These are phyloP conservation scores for Liriodendron chinense DNA, from an alignment of 164 flowering plant species.

Conservation along the genomic window DNA sequence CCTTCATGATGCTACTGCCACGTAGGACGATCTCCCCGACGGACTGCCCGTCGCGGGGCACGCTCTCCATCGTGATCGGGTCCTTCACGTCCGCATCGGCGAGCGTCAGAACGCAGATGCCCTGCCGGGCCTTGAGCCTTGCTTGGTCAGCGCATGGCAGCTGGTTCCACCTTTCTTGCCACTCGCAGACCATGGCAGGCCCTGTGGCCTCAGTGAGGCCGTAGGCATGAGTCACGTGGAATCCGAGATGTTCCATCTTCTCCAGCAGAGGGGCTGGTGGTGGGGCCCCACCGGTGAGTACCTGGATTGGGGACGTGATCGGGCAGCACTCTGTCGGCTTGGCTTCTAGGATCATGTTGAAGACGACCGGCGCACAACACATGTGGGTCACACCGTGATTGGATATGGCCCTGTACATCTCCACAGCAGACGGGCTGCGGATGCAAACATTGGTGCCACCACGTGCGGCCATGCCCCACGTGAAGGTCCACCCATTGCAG, in stretches of 20 bases:
- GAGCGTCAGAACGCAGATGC: conserved; percentile 55
- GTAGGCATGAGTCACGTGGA: conserved; percentile 74
- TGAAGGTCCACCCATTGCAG: conserved; percentile 94
- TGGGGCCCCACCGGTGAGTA: conserved; percentile 86
- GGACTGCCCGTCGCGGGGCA: conserved; percentile 58
- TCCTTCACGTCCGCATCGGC: conserved; percentile 72
- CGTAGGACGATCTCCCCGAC: conserved; percentile 73
- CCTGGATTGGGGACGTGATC: conserved; percentile 30
- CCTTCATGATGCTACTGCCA: conserved; percentile 84
- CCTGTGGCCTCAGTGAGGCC: conserved; percentile 93
- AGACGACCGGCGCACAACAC: conserved; percentile 79
- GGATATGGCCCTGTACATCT: conserved; percentile 53
- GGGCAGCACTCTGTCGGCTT: conserved; percentile 28
- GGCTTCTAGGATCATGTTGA: conserved; percentile 65
- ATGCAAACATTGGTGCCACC: conserved; percentile 94
- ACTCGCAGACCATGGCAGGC: conserved; percentile 77
- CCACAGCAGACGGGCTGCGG: conserved; percentile 53
- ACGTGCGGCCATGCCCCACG: conserved; percentile 89
- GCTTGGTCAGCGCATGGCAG: conserved; percentile 41
- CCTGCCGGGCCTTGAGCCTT: conserved; percentile 73
- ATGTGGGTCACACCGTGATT: conserved; percentile 75
- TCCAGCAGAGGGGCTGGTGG: conserved; percentile 68
- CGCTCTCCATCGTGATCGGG: conserved; percentile 53
- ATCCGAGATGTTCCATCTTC: conserved; percentile 62
- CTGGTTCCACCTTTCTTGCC: conserved; percentile 66